Percentiles rank a stretch among this genome's conserved stretches.
Conservation (phyloP, 2,329 filamentous ascomycete species). For the Colletotrichum lindemuthianum region DNA sequence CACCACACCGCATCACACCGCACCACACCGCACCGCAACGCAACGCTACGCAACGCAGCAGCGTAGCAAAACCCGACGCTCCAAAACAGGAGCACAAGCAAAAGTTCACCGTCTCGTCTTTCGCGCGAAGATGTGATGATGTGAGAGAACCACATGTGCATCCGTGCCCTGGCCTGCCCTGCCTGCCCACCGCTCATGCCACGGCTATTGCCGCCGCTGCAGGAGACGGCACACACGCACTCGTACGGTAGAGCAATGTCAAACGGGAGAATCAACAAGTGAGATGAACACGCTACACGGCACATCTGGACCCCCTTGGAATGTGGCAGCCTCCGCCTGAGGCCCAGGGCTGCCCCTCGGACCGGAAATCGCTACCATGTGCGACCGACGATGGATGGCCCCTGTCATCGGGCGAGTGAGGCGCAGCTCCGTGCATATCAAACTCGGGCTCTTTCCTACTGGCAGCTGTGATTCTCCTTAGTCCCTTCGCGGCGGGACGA, state of each 20-base stretch:
- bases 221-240: too few relatives aligned
- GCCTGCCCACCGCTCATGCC: too few relatives aligned
- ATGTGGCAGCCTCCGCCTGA: slow-evolving; percentile 31
- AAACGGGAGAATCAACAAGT: slow-evolving; percentile 23
- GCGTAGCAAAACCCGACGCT: not conserved
- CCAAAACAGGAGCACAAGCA: slow-evolving; percentile 3
- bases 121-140: too few relatives aligned
- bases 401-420: slow-evolving; percentile 28
- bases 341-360: slow-evolving; percentile 3
- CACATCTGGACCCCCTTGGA: slow-evolving; percentile 18
- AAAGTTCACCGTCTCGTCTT: not conserved
- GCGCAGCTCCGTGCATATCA: slow-evolving; percentile 34
- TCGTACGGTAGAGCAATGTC: slow-evolving; percentile 1
- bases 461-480: not conserved
- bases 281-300: slow-evolving; percentile 24
- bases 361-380: slow-evolving; percentile 23
- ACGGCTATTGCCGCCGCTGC: too few relatives aligned
- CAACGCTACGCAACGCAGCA: not conserved
- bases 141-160: too few relatives aligned
- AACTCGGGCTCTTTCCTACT: slow-evolving; percentile 12
- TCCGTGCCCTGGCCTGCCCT: too few relatives aligned
- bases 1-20: not conserved
- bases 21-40: not conserved
- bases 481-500: slow-evolving; percentile 28
- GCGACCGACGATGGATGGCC: slow-evolving; percentile 24